Conservation (phyloP, 495 filamentous ascomycete species). For the Recurvomyces mirabilis region DNA sequence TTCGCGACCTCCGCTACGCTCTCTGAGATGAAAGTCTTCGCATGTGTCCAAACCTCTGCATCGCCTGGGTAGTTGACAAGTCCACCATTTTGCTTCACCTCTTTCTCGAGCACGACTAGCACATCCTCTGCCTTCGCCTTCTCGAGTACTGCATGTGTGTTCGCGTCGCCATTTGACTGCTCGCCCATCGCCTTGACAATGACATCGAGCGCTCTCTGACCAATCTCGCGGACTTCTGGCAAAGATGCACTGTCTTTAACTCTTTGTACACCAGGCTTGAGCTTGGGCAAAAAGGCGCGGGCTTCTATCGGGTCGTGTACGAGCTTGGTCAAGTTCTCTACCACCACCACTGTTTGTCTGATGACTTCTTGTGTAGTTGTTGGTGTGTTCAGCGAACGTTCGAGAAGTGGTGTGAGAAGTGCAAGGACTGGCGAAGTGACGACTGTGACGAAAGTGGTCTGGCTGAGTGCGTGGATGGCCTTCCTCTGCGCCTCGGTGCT, state of each 20-base stretch:
- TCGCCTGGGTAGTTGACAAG: slow-evolving; percentile 47
- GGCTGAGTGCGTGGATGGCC: slow-evolving; percentile 91
- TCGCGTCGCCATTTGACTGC: slow-evolving; percentile 37
- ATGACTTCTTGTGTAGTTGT: slow-evolving; percentile 87
- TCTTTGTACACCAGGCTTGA: slow-evolving; percentile 83
- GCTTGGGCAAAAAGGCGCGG: slow-evolving; percentile 87
- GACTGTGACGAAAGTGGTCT: slow-evolving; percentile 96
- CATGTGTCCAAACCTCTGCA: slow-evolving; percentile 50
- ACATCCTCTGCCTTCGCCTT: slow-evolving; percentile 67
- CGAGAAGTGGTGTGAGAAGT: slow-evolving; percentile 90
- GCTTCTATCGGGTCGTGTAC: slow-evolving; percentile 97
- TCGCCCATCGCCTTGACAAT: slow-evolving; percentile 91
- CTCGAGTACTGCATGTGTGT: slow-evolving; percentile 48
- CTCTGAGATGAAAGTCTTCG: slow-evolving; percentile 62
- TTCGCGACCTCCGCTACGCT: slow-evolving; percentile 90
- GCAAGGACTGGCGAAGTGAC: slow-evolving; percentile 97
- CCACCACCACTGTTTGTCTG: slow-evolving; percentile 91
- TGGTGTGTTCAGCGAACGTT: slow-evolving; percentile 82
- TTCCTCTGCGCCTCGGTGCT: slow-evolving; percentile 80
- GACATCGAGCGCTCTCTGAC: slow-evolving; percentile 65
- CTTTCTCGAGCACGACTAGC: slow-evolving; percentile 55
- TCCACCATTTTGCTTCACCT: slow-evolving; percentile 59
- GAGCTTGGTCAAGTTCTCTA: slow-evolving; percentile 96
- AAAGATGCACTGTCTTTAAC: slow-evolving; percentile 82
- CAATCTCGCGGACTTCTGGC: slow-evolving; percentile 88